Evolutionary conservation across 768 basidiomycete species (phyloP).

Genomic region (Tylopilus cervinicoccineus): DNA sequence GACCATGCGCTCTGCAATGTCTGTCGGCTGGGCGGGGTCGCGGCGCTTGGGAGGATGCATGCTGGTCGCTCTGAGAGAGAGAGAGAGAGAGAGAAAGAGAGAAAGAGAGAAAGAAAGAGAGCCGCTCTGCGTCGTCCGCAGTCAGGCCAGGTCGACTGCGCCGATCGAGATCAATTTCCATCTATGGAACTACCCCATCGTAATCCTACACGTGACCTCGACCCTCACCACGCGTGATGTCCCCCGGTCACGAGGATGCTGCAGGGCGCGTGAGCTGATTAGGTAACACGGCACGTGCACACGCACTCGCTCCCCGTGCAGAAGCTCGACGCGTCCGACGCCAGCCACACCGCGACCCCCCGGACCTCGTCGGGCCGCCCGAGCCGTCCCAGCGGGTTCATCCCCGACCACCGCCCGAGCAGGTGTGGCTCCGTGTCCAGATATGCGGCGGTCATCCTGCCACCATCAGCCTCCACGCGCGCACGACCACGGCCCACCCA

Average conservation of each 20-base stretch:
- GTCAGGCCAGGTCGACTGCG: conserved; percentile 30
- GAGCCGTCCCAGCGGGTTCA: conserved; percentile 69
- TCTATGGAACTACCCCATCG: conserved; percentile 18
- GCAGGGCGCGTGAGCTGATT: too few relatives aligned
- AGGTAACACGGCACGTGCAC: too few relatives aligned
- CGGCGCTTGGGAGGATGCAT: conserved; percentile 38
- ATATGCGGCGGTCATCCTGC: conserved; percentile 72
- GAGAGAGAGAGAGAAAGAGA: background rate
- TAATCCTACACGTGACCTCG: conserved; percentile 15
- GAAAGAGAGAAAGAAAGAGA: background rate
- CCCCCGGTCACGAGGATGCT: conserved; percentile 32
- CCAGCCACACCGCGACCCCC: conserved; percentile 68
- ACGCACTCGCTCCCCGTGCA: conserved; percentile 83
- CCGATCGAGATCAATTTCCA: conserved; percentile 31
- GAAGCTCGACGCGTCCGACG: conserved; percentile 72
- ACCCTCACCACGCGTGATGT: conserved; percentile 30
- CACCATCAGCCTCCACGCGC: background rate
- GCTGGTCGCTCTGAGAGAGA: too few relatives aligned
- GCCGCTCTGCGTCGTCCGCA: conserved; percentile 20
- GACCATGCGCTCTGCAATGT: conserved; percentile 61
- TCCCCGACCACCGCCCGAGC: conserved; percentile 58
- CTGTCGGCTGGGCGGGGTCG: conserved; percentile 37
- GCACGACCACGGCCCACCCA: conserved; percentile 31
- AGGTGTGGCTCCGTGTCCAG: conserved; percentile 63
- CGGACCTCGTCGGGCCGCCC: conserved; percentile 71